phyloP scores from a whole-genome alignment of 768 basidiomycete species.

The Pilatotrama ljubarskyi region DNA sequence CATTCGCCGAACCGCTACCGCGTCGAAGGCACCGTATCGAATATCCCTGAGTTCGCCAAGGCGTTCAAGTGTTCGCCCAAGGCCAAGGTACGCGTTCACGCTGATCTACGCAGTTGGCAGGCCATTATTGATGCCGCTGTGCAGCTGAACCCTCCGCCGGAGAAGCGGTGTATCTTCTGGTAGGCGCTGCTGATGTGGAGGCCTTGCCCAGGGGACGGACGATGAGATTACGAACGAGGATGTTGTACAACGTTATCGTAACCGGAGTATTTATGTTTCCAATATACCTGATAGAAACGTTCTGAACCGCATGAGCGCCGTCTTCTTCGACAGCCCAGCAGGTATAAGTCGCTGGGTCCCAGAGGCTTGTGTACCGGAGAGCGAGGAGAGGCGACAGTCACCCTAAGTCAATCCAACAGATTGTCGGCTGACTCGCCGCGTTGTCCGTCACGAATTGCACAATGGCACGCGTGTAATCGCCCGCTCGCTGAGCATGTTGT shows the following conservation, averaged over 20 bases:
- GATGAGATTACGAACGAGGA: not conserved
- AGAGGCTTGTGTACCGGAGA: too few relatives aligned
- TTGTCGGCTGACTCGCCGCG: too few relatives aligned
- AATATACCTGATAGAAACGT: not conserved
- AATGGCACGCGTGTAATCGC: too few relatives aligned
- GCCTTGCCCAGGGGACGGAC: not conserved
- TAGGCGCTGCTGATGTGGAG: slow-evolving; percentile 30
- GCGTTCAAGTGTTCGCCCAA: slow-evolving; percentile 81
- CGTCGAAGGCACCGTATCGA: slow-evolving; percentile 83
- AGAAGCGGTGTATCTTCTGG: slow-evolving; percentile 84
- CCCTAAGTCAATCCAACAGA: too few relatives aligned
- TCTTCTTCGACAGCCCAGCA: too few relatives aligned
- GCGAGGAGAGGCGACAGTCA: too few relatives aligned
- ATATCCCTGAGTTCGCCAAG: slow-evolving; percentile 85
- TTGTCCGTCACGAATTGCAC: too few relatives aligned
- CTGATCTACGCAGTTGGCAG: not conserved
- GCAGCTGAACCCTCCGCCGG: slow-evolving; percentile 80
- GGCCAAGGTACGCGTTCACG: slow-evolving; percentile 59
- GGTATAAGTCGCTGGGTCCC: too few relatives aligned
- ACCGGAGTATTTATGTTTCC: slow-evolving; percentile 7
- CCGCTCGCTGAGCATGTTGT: too few relatives aligned
- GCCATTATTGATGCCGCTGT: not conserved
- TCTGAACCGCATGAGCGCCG: too few relatives aligned
- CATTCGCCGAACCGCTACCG: slow-evolving; percentile 83
- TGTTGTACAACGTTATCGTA: not conserved